Conservation (phyloP, 1,284 basidiomycete species). For the Nidula niveotomentosa region DNA sequence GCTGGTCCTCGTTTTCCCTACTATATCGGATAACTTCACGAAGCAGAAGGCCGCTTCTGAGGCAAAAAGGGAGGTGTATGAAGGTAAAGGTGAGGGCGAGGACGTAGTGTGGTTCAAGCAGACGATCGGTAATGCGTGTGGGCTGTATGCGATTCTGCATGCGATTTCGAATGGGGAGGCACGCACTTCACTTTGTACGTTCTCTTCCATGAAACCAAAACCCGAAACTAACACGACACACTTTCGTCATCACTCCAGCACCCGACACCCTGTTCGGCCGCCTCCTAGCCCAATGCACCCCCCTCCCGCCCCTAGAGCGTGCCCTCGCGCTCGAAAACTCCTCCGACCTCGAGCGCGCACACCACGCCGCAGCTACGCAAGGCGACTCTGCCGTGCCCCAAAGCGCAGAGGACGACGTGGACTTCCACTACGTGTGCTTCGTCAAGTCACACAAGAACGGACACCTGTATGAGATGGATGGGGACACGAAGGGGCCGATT, state of each 20-base stretch:
- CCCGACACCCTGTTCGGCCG: conserved; percentile 19
- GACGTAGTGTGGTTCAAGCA: conserved; percentile 31
- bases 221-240: background rate
- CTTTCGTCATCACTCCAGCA: conserved; percentile 13
- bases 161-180: conserved; percentile 25
- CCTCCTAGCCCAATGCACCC: conserved; percentile 18
- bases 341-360: conserved; percentile 24
- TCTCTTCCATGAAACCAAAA: background rate
- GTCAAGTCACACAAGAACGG: conserved; percentile 20
- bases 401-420: conserved; percentile 23
- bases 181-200: conserved; percentile 21
- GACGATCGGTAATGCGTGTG: conserved; percentile 33
- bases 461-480: background rate
- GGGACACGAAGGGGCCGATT: background rate
- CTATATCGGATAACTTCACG: conserved; percentile 17
- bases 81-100: conserved; percentile 25
- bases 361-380: conserved; percentile 22
- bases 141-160: conserved; percentile 31
- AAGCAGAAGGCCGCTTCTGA: conserved; percentile 17
- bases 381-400: conserved; percentile 20
- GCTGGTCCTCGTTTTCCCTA: conserved; percentile 42
- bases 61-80: conserved; percentile 19
- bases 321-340: conserved; percentile 27
- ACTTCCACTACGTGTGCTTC: conserved; percentile 31
- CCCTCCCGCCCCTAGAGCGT: conserved; percentile 24